phyloP scores from a whole-genome alignment of 2,329 filamentous ascomycete species.

The Ambrosiella xylebori region DNA sequence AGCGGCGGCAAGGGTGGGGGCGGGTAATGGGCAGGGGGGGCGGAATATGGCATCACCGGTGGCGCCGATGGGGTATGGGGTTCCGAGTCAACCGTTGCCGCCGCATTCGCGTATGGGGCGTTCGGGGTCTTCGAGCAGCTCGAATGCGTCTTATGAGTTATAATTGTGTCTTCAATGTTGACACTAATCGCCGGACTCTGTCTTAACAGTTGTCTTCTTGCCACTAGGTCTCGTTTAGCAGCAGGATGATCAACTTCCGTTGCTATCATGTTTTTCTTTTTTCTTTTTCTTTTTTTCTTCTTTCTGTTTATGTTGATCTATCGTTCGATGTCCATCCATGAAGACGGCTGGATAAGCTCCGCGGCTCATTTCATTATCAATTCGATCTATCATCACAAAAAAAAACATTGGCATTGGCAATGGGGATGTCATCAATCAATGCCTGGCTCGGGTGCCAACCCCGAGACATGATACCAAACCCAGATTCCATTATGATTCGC shows the following conservation, averaged over 20 bases:
- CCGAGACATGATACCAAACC: too few species aligned
- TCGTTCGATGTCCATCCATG: background rate
- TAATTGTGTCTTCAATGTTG: background rate
- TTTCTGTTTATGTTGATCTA: background rate
- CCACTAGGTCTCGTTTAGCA: background rate
- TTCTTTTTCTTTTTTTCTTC: background rate
- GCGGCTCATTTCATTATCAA: background rate
- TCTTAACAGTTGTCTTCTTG: background rate
- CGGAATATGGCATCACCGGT: background rate
- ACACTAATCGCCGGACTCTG: too few species aligned
- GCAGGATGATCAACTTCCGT: background rate
- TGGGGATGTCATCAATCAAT: background rate
- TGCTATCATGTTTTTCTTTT: background rate
- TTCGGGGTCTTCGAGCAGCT: constrained; percentile 29
- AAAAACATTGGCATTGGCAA: background rate
- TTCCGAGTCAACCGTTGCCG: background rate
- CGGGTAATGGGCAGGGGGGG: background rate
- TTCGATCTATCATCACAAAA: background rate
- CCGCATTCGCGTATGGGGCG: constrained; percentile 10
- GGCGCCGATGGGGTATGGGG: background rate
- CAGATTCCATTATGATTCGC: too few species aligned
- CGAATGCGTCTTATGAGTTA: constrained; percentile 42
- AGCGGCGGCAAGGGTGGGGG: background rate
- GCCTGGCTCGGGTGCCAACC: background rate
- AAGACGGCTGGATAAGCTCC: constrained; percentile 7